phyloP scores from a whole-genome alignment of 2,329 filamentous ascomycete genomes.

The Fusarium austroafricanum region DNA sequence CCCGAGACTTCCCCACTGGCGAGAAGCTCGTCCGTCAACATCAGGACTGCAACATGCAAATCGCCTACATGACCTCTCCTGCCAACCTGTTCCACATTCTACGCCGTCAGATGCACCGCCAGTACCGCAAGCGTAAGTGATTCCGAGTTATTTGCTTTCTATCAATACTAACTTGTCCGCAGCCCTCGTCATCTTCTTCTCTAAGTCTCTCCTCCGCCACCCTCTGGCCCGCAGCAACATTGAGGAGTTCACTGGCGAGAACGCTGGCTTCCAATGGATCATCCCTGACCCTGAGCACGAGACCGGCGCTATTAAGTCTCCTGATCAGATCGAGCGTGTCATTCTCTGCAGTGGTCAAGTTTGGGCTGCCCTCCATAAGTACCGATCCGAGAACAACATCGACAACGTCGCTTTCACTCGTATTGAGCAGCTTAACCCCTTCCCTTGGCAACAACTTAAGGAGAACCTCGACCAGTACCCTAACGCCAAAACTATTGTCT shows the following conservation, averaged over 20 bases:
- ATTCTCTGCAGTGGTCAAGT: conserved; percentile 96
- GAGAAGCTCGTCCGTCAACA: conserved; percentile 97
- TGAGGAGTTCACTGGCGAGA: conserved; percentile 87
- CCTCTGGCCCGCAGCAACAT: conserved; percentile 89
- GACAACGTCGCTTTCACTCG: conserved; percentile 94
- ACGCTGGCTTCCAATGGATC: conserved; percentile 95
- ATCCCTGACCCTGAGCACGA: conserved; percentile 90
- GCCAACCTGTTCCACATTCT: conserved; percentile 97
- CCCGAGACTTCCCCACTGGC: conserved; percentile 86
- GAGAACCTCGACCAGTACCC: conserved; percentile 98
- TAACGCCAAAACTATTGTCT: conserved; percentile 97
- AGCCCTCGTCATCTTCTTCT: conserved; percentile 97
- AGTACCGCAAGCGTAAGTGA: conserved; percentile 96
- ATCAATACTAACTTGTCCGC: conserved; percentile 31
- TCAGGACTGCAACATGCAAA: conserved; percentile 99
- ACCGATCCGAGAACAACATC: conserved; percentile 86
- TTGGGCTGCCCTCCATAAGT: conserved; percentile 88
- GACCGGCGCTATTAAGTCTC: conserved; percentile 76
- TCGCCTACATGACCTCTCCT: conserved; percentile 96
- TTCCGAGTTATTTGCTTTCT: neutral
- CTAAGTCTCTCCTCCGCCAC: conserved; percentile 94
- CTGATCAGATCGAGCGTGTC: conserved; percentile 91
- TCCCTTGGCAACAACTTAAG: conserved; percentile 97
- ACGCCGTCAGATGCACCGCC: conserved; percentile 96
- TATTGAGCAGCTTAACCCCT: conserved; percentile 97